phyloP scores from a whole-genome alignment of 148 eudicot genomes.

The Heliamphora exappendiculata region DNA sequence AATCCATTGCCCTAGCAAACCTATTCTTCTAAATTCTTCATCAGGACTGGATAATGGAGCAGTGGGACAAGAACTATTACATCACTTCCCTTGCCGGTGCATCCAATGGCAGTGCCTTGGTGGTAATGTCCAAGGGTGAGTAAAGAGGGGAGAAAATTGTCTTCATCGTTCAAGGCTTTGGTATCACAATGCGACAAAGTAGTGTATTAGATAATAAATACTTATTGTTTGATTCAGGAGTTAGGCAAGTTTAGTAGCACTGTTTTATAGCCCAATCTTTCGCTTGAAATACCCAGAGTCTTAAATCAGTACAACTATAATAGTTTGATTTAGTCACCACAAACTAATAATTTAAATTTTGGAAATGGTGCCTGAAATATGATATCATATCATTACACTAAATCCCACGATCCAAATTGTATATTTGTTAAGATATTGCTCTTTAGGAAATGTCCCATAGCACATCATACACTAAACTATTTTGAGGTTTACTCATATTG shows the following conservation, averaged over 20 bases:
- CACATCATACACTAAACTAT: too few species aligned
- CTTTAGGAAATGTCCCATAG: too few species aligned
- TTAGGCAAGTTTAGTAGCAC: neutral
- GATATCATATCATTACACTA: too few species aligned
- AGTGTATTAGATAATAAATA: neutral
- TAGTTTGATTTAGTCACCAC: neutral
- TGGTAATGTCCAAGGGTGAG: conserved; percentile 42
- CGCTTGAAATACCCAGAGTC: neutral
- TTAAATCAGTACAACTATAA: neutral
- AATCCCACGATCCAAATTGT: too few species aligned
- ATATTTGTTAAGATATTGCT: too few species aligned
- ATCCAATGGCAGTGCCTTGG: conserved; percentile 32
- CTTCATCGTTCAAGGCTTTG: neutral
- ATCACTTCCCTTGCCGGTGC: conserved; percentile 37
- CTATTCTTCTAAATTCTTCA: neutral
- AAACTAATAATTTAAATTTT: too few species aligned
- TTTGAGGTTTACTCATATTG: too few species aligned
- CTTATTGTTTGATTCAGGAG: neutral
- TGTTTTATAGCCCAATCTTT: neutral
- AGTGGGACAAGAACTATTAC: conserved; percentile 39
- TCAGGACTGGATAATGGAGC: conserved; percentile 43
- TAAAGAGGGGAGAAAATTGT: neutral
- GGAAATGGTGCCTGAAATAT: too few species aligned
- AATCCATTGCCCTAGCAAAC: neutral
- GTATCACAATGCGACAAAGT: neutral